Percentiles rank a stretch among this genome's conserved stretches.
Conservation (phyloP, 441 rosid genomes). For the Omphalea diandra region DNA sequence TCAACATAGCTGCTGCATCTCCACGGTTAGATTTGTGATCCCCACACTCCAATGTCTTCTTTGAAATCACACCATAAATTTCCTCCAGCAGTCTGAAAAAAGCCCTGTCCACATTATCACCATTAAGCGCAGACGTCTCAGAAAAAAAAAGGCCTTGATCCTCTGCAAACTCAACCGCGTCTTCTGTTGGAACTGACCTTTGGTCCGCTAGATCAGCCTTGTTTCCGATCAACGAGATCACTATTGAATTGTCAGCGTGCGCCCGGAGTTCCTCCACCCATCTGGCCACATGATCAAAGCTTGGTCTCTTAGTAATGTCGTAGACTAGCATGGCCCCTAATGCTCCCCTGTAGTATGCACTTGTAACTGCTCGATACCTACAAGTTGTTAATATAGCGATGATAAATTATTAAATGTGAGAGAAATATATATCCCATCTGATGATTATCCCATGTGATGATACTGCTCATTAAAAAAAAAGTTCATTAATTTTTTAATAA, state of each 20-base stretch:
- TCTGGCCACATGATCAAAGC: conserved; percentile 53
- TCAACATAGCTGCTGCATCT: conserved; percentile 30
- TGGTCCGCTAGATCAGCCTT: conserved; percentile 78
- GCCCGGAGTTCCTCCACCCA: conserved; percentile 77
- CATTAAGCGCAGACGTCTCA: conserved; percentile 84
- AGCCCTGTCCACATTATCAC: conserved; percentile 76
- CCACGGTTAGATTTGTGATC: conserved; percentile 28
- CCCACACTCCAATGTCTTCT: conserved; percentile 42
- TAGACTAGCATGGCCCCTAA: conserved; percentile 63
- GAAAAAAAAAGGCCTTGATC: conserved; percentile 83
- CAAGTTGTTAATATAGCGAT: no score
- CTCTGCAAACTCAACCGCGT: conserved; percentile 84
- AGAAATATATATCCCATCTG: no score
- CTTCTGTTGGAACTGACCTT: conserved; percentile 70
- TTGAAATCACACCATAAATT: conserved; percentile 51
- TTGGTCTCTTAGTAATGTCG: conserved; percentile 49
- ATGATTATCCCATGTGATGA: no score
- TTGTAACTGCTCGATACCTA: conserved; percentile 81
- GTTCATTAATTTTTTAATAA: no score
- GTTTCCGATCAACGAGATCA: conserved; percentile 87
- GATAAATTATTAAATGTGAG: no score
- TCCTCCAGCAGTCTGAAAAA: conserved; percentile 75
- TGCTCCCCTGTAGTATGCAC: conserved; percentile 87
- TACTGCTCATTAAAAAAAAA: no score
- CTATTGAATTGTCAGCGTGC: conserved; percentile 69